phyloP scores from a whole-genome alignment of 1,284 basidiomycete genomes.

The Heterobasidion parviporum region DNA sequence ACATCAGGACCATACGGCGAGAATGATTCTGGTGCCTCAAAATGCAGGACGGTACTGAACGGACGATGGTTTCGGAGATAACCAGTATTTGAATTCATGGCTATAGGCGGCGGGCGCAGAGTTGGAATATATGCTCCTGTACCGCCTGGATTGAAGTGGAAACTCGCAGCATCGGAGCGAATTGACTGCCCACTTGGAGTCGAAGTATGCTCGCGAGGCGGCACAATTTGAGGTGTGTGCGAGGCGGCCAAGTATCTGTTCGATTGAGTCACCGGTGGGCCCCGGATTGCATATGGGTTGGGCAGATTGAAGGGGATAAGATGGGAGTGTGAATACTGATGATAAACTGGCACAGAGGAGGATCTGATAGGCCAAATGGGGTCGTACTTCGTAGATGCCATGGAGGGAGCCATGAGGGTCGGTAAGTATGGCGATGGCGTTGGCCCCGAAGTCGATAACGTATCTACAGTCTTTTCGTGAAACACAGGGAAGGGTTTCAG shows the following conservation, averaged over 20 bases:
- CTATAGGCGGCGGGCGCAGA: conserved; percentile 8
- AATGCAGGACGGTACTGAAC: not conserved
- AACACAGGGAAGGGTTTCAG: not conserved
- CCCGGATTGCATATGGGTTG: not conserved
- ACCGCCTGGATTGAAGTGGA: conserved; percentile 13
- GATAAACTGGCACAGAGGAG: not conserved
- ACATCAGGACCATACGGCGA: not conserved
- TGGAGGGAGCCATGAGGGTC: no score
- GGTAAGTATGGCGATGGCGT: no score
- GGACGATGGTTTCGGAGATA: not conserved
- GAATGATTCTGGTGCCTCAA: not conserved
- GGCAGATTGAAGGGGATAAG: not conserved
- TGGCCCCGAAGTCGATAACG: no score
- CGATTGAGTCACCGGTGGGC: not conserved
- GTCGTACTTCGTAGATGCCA: not conserved
- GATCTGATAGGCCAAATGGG: not conserved
- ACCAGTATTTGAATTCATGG: not conserved
- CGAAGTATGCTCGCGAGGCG: conserved; percentile 11
- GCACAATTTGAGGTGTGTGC: not conserved
- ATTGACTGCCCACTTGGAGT: conserved; percentile 14
- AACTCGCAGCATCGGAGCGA: conserved; percentile 20
- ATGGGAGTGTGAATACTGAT: not conserved
- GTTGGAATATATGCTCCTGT: conserved; percentile 4
- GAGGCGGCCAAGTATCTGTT: not conserved
- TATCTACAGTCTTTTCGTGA: no score